Conservation (phyloP, 768 basidiomycete species). For the Pleurotus sapidus region DNA sequence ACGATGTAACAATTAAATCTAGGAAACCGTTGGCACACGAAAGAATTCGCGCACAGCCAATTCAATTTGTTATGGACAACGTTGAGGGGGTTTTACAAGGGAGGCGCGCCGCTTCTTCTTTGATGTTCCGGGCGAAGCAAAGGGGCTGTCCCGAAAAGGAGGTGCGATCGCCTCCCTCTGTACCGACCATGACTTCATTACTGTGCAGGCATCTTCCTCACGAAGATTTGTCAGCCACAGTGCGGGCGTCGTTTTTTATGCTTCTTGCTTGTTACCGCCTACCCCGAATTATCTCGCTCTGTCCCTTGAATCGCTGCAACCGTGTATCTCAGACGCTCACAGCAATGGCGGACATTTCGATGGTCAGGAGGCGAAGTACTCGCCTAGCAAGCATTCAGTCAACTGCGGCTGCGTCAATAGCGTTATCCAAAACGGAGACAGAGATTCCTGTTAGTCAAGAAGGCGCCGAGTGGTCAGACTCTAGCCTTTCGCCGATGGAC, state of each 20-base stretch:
- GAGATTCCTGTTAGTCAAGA: too few relatives aligned
- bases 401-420: not conserved
- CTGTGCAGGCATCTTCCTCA: not conserved
- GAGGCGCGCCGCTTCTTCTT: too few relatives aligned
- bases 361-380: conserved; percentile 5
- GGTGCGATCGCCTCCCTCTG: not conserved
- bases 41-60: too few relatives aligned
- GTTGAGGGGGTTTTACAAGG: too few relatives aligned
- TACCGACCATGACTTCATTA: not conserved
- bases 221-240: not conserved
- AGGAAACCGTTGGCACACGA: too few relatives aligned
- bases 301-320: not conserved
- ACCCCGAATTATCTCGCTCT: not conserved
- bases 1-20: too few relatives aligned
- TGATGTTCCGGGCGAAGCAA: too few relatives aligned
- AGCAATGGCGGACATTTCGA: not conserved
- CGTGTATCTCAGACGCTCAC: not conserved
- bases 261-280: not conserved
- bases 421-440: not conserved
- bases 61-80: too few relatives aligned
- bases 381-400: not conserved
- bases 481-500: not conserved
- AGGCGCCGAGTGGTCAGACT: not conserved
- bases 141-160: too few relatives aligned
- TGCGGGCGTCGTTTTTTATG: not conserved